A percentile compares a stretch with the other conserved stretches of the same genome.
Evolutionary conservation across 2,329 filamentous ascomycete species (phyloP).

Genomic region (Colletotrichum incanum): DNA sequence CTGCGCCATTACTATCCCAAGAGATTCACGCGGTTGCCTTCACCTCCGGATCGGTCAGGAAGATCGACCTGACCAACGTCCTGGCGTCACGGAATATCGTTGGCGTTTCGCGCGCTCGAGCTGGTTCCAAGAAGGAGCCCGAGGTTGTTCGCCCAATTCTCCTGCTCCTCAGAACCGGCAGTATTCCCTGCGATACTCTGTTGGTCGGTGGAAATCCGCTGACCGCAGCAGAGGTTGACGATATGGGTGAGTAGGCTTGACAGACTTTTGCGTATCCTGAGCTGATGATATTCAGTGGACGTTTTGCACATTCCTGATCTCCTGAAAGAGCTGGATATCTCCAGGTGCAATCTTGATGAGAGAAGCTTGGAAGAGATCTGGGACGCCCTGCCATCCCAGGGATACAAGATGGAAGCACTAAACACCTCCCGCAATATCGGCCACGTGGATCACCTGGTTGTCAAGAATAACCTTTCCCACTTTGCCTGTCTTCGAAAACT

Average conservation of each 20-base stretch:
- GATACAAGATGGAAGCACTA: constrained; percentile 62
- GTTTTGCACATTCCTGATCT: constrained; percentile 48
- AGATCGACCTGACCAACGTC: constrained; percentile 67
- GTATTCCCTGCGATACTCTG: constrained; percentile 67
- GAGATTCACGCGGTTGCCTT: constrained; percentile 71
- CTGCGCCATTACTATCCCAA: constrained; percentile 68
- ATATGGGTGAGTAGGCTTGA: constrained; percentile 58
- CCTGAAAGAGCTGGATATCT: constrained; percentile 65
- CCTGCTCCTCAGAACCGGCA: constrained; percentile 63
- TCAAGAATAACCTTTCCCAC: constrained; percentile 61
- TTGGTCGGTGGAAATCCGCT: constrained; percentile 66
- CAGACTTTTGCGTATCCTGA: not conserved
- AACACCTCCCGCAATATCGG: constrained; percentile 70
- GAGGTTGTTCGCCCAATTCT: constrained; percentile 66
- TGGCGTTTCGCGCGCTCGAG: constrained; percentile 27
- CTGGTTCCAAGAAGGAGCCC: constrained; percentile 44
- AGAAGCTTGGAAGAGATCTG: constrained; percentile 64
- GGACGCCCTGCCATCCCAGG: constrained; percentile 62
- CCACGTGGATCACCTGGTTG: constrained; percentile 63
- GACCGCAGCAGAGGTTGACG: constrained; percentile 62
- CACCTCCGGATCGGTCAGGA: constrained; percentile 68
- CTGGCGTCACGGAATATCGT: constrained; percentile 46
- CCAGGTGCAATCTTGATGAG: constrained; percentile 67
- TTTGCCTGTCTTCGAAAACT: constrained; percentile 63
- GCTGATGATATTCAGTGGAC: constrained; percentile 46